These are phyloP conservation scores for Hymenoscyphus albidus DNA, from an alignment of 2,329 filamentous ascomycete species.

Conservation along the genomic window DNA sequence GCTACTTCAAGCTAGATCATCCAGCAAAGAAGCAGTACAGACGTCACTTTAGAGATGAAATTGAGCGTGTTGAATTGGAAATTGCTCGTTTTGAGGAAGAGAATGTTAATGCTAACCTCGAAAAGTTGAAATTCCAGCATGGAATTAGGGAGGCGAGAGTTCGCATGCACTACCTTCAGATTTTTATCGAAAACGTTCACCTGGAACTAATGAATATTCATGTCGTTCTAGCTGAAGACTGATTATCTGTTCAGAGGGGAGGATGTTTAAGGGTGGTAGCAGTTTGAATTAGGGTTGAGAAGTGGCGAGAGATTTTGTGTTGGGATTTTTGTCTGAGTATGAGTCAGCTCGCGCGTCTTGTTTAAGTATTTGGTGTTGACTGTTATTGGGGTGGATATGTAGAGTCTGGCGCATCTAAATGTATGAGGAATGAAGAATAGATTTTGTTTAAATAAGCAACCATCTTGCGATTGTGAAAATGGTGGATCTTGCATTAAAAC, in stretches of 20 bases:
- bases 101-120: background rate
- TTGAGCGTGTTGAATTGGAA: background rate
- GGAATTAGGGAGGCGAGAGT: background rate
- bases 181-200: background rate
- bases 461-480: background rate
- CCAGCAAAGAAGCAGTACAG: constrained; percentile 4
- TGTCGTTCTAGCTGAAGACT: background rate
- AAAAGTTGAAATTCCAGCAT: background rate
- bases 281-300: background rate
- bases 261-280: background rate
- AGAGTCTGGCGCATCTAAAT: background rate
- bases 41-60: background rate
- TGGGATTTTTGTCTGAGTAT: background rate
- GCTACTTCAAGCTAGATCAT: background rate
- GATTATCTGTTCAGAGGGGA: background rate
- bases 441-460: background rate
- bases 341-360: background rate
- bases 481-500: background rate
- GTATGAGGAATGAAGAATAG: background rate
- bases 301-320: background rate
- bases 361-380: background rate
- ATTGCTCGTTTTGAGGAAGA: background rate
- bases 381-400: background rate
- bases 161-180: background rate
- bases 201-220: background rate